Conservation (phyloP, 1,284 basidiomycete genomes). For the Tilletia horrida region DNA sequence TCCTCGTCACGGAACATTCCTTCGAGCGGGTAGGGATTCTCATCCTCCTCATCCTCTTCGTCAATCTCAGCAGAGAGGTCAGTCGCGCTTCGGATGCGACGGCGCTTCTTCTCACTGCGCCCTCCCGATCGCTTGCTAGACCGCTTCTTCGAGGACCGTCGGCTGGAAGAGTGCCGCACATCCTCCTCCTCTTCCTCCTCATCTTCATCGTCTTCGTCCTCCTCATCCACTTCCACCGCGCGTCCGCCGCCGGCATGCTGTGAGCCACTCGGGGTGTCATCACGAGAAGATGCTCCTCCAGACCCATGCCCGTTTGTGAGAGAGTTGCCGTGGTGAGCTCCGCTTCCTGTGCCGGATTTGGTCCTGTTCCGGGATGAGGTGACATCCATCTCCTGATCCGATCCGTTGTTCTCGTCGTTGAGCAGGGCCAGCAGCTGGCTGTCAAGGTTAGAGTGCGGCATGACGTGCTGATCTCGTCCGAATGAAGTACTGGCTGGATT, state of each 20-base stretch:
- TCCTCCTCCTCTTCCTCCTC: not conserved
- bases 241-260: not conserved
- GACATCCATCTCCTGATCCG: not conserved
- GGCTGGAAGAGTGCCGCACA: not conserved
- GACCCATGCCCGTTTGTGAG: not conserved
- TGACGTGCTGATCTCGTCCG: too few species aligned
- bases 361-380: not conserved
- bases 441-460: slow-evolving; percentile 5
- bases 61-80: slow-evolving; percentile 15
- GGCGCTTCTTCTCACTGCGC: slow-evolving; percentile 6
- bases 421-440: slow-evolving; percentile 11
- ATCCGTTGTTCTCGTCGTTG: not conserved
- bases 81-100: not conserved
- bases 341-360: not conserved
- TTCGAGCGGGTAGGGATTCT: slow-evolving; percentile 82
- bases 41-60: slow-evolving; percentile 22
- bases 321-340: not conserved
- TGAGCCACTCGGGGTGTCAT: not conserved
- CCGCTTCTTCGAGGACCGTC: slow-evolving; percentile 4
- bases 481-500: too few species aligned
- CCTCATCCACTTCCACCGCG: slow-evolving; percentile 11
- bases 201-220: slow-evolving; percentile 14
- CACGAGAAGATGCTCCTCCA: slow-evolving; percentile 1
- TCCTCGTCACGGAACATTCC: slow-evolving; percentile 80
- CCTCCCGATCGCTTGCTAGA: slow-evolving; percentile 9